Base-by-base conservation (phyloP, 1,139 yeast species). In the Suhomyces guaymorum region DNA sequence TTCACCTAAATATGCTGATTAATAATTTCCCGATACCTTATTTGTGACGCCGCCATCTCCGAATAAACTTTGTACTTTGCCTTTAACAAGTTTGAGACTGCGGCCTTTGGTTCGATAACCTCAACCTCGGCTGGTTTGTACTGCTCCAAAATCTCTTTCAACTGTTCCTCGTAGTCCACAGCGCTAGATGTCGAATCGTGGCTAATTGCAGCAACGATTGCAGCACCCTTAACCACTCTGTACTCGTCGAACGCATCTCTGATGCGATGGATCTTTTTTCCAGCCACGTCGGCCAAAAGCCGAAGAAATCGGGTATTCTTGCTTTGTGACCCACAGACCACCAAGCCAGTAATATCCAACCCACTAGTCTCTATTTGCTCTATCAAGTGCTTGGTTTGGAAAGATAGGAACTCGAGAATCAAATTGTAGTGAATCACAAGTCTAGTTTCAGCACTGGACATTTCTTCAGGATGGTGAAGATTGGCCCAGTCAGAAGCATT, bases 311-410 rank as follows among this genome's bases (percentile, higher is more conserved):
- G 52, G 8, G 21, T 14, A 44, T 78, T 78, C 28, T 64, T 58
- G 3, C 72, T 71, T 44, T 76, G 82, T 22, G 80, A 73, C 4
- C 83, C 83, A 43, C 71, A 61, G 1, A 76, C 52, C 3, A 60
- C 45, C 5, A 78, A 54, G 12, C 57, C 53, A 1, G 49, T 41
- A 2, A 73, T 50, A 9, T 51, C 47, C 1, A 47, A 40, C 3
- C 46, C 43, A 7, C 38, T 33, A 2, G 30, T 12, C 17, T 36
- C 32, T n/a, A 74, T 51, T 11, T 54, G 39, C 2, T 53, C 55
- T 2, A 70, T 38, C 16, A 75, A 56, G 31, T 68, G 70, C 32
- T 50, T 53, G 2, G 78, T 63, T 49, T 78, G 81, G 35, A 77
- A 70, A 1, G 70, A 69, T 13, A 78, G 51, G 42, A 73, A 78